phyloP scores from a whole-genome alignment of 2,329 filamentous ascomycete species.

The Penicillium sp. region DNA sequence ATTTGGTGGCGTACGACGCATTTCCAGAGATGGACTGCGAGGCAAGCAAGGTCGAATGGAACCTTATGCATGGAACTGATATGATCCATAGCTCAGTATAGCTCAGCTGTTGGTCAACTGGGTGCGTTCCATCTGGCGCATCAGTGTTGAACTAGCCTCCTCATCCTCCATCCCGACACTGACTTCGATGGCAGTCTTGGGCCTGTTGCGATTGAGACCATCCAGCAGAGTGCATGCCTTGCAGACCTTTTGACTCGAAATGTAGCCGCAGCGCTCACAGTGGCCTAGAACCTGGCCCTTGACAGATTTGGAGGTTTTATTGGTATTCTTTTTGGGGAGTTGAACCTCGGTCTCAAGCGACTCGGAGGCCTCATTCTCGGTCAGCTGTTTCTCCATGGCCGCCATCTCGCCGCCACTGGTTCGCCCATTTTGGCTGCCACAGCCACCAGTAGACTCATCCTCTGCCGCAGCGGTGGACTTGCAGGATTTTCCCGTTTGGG shows the following conservation, averaged over 20 bases:
- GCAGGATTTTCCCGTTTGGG: slow-evolving; percentile 34
- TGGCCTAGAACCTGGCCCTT: slow-evolving; percentile 65
- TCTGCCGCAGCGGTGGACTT: slow-evolving; percentile 37
- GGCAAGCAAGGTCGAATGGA: not conserved
- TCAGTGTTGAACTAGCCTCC: slow-evolving; percentile 56
- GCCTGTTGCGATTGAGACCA: slow-evolving; percentile 76
- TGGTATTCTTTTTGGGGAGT: slow-evolving; percentile 31
- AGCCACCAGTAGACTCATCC: slow-evolving; percentile 68
- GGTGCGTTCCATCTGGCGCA: slow-evolving; percentile 55
- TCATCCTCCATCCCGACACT: slow-evolving; percentile 51
- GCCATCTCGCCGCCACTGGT: slow-evolving; percentile 77
- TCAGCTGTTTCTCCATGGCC: slow-evolving; percentile 75
- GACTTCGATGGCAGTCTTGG: slow-evolving; percentile 51
- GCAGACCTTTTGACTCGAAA: slow-evolving; percentile 91
- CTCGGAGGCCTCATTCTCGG: slow-evolving; percentile 64
- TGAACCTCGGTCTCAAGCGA: slow-evolving; percentile 69
- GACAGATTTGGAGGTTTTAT: slow-evolving; percentile 60
- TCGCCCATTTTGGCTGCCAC: slow-evolving; percentile 71
- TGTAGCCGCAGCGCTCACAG: slow-evolving; percentile 88
- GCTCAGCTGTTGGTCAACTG: slow-evolving; percentile 46
- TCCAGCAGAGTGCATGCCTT: slow-evolving; percentile 92
- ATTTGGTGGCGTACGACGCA: not conserved
- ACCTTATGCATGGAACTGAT: not conserved
- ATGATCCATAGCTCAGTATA: too few species aligned
- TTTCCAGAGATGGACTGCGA: not conserved